Evolutionary conservation across 2,329 filamentous ascomycete species (phyloP).

Genomic region (Phyllosticta citrichinensis): DNA sequence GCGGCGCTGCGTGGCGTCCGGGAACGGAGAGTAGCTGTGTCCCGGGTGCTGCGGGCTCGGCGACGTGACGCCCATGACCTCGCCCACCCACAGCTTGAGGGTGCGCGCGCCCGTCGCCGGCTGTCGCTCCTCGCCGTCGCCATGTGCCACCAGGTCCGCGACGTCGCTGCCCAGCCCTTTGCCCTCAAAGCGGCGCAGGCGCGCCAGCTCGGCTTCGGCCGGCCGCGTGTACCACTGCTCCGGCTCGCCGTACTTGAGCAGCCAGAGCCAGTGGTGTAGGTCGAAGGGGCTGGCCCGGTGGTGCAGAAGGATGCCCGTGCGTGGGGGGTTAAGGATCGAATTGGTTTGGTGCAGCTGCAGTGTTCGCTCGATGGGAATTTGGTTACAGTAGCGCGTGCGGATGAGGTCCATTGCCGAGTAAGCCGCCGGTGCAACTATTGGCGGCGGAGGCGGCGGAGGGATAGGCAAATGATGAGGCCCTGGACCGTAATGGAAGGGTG

Average conservation of each 20-base stretch:
- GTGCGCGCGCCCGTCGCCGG: background rate
- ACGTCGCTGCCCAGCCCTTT: background rate
- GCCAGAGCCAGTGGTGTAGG: slow-evolving; percentile 2
- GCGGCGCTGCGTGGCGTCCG: background rate
- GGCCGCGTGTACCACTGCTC: slow-evolving; percentile 6
- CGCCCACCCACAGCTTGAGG: background rate
- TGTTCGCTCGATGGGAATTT: background rate
- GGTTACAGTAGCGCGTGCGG: background rate
- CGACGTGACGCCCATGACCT: background rate
- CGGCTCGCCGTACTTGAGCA: slow-evolving; percentile 3
- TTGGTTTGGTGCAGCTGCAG: background rate
- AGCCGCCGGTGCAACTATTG: background rate
- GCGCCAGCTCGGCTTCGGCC: background rate
- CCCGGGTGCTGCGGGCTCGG: background rate
- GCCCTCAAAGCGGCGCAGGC: background rate
- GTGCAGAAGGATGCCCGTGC: slow-evolving; percentile 1
- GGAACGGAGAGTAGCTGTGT: background rate
- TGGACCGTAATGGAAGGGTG: background rate
- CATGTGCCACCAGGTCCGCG: background rate
- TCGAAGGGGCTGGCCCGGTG: slow-evolving; percentile 3
- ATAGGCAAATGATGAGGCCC: background rate
- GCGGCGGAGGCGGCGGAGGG: background rate
- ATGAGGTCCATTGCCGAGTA: background rate
- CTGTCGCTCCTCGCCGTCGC: background rate
- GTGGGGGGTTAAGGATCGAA: background rate